Evolutionary conservation across 805 yeast species (phyloP).

Genomic region (Wickerhamiella kurtzmanii): DNA sequence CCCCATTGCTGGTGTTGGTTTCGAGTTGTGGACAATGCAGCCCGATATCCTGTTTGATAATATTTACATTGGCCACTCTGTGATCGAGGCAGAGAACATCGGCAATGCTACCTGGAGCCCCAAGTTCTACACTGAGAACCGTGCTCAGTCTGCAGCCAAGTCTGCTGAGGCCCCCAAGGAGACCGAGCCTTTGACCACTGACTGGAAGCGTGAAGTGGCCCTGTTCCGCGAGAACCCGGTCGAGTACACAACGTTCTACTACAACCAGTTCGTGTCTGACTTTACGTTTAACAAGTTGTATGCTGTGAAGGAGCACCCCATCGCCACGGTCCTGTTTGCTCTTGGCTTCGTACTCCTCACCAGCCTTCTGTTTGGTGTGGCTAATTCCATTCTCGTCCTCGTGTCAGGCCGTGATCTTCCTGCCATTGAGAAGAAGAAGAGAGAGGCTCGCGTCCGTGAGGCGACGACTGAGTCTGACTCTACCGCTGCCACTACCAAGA

Average conservation of each 20-base stretch:
- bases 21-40: conserved; percentile 84
- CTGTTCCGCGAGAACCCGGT: conserved; percentile 26
- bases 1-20: conserved; percentile 68
- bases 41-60: conserved; percentile 64
- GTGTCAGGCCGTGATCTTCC: not conserved
- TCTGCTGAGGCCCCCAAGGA: conserved; percentile 13
- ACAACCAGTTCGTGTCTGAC: conserved; percentile 21
- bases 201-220: conserved; percentile 17
- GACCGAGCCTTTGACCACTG: conserved; percentile 8
- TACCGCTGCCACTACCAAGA: not conserved
- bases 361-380: conserved; percentile 20
- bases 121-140: conserved; percentile 25
- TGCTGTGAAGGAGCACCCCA: conserved; percentile 27
- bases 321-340: conserved; percentile 22
- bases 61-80: conserved; percentile 70
- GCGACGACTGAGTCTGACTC: not conserved
- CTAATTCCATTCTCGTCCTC: not conserved
- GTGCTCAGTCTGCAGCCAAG: conserved; percentile 17
- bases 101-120: conserved; percentile 61
- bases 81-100: conserved; percentile 69
- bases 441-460: not conserved
- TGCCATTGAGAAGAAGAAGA: not conserved
- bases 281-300: conserved; percentile 23
- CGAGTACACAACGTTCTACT: conserved; percentile 20
- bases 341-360: conserved; percentile 17